Evolutionary conservation across 2,329 filamentous ascomycete genomes (phyloP), one percentile per base, ranked within the genome.

Genomic region (Alternaria sp.): DNA sequence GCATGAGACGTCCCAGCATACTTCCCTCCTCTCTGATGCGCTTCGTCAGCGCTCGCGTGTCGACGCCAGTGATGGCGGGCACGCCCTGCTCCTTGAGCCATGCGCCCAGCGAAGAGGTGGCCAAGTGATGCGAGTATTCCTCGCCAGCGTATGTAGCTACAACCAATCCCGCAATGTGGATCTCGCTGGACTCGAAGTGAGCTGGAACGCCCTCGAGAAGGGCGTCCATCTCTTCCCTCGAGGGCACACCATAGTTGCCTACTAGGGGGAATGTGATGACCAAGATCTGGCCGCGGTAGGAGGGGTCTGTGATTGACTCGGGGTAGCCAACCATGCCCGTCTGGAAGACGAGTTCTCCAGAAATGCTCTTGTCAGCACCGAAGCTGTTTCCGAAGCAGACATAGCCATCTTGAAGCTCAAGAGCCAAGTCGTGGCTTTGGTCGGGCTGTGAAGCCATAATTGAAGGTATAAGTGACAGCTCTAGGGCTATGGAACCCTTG

Each of bases 251-350:
- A 82, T 99, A 99, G 85, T 98, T 99, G 79, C 94, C 94, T 61
- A 97, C 91, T 39, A 98, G 85, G 60, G 94, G 95, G 80, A 97
- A 97, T 54, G 94, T 99, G 75, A 98, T 89, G 80, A 98, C 94
- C 71, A 99, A 87, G 72, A 99, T 97, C 83, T 99, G 94, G 64
- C 92, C 92, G 51, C 91, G 90, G 81, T 95, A 94, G 51, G 92
- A 94, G 68, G 92, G 92, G 77, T 95, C 92, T 62, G 92, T 94
- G 72, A 95, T 86, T 48, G 91, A 96, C 85, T 99, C 95, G 42
- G 95, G 94, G 79, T 99, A 99, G 76, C 95, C 95, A 72, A 98
- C 95, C 94, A 98, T 97, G 81, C 95, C 95, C 59, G 95, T 99
- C 86, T 98, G 94, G 84, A 99, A 99, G 82, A 99, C 95, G 79